A percentile compares a stretch with the other conserved stretches of the same genome.
Evolutionary conservation across 2,329 filamentous ascomycete genomes (phyloP).

Genomic region (Penicillium sclerotigenum): DNA sequence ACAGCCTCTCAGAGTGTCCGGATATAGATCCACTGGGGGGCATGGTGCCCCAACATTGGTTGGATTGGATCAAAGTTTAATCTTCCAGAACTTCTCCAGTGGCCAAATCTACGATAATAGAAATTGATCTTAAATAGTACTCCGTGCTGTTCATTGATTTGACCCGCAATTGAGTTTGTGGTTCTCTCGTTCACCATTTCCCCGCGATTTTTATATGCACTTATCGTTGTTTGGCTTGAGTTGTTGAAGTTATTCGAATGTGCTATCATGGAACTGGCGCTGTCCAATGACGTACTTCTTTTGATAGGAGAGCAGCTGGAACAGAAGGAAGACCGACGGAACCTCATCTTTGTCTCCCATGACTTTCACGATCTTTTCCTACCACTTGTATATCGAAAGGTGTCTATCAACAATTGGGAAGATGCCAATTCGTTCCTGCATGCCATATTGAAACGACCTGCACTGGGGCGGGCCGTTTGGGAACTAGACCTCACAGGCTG

Average conservation of each 20-base stretch:
- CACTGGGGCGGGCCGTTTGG: constrained; percentile 24
- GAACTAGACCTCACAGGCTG: constrained; percentile 24
- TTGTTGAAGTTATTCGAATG: not conserved
- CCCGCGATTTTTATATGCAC: not conserved
- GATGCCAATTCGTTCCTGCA: constrained; percentile 22
- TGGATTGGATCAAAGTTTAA: not conserved
- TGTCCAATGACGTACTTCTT: constrained; percentile 32
- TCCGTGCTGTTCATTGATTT: not conserved
- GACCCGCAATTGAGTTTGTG: not conserved
- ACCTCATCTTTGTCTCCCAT: constrained; percentile 25
- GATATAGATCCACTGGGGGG: not conserved
- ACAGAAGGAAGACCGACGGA: constrained; percentile 25
- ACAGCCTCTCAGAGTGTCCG: not conserved
- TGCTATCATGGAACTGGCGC: not conserved
- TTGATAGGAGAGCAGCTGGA: constrained; percentile 29
- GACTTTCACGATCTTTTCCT: constrained; percentile 31
- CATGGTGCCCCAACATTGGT: not conserved
- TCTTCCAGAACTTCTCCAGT: not conserved
- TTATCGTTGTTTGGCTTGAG: not conserved
- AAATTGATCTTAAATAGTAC: not conserved
- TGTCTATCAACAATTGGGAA: constrained; percentile 15
- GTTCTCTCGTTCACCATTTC: not conserved
- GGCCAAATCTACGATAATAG: not conserved
- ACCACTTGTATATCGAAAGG: constrained; percentile 22
- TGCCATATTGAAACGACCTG: constrained; percentile 20